Evolutionary conservation across 2,329 filamentous ascomycete species (phyloP), one percentile per base, ranked within the genome.

Genomic region (Cyphellophora attinorum): DNA sequence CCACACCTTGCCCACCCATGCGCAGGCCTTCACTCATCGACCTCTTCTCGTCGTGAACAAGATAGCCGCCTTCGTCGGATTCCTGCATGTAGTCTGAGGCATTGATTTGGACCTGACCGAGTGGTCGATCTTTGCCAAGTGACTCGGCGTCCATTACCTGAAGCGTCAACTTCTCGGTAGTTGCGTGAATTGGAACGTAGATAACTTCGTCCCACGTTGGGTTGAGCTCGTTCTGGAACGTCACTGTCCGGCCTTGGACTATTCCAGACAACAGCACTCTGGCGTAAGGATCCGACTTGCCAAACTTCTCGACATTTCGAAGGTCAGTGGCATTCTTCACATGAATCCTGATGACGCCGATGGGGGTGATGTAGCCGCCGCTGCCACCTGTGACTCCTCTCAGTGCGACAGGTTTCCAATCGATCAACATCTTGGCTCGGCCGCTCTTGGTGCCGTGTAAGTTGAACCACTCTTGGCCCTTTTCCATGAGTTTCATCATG

Each of bases 141-240:
- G 79, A 88, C 60, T 98, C 91, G 41, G 91, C 78, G 51, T 98
- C 91, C 89, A 98, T 94, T 45, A 96, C 86, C 58, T 98, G 91
- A 12, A 98, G 63, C 1, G 79, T 77, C 18, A 98, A 67, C 52
- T 82, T 85, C 56, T 98, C 91, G 19, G 85, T 80, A 11, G 73
- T 51, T 5, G 80, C 86, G 56, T 95, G 89, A 38, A 98, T 74
- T 1, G 93, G 89, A 1, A 98, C 72, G 53, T 98, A 98, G 14
- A 95, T 73, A 15, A 98, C 79, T 60, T 98, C 91, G 51, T 98
- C 86, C 79, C 84, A 98, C 34, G 91, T 82, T 2, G 91, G 91
- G 55, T 93, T 85, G 38, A 98, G 75, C 42, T 95, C 93, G 61
- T 94, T 98, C 55, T 85, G 79, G 67, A 91, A 94, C 0, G 89